A percentile compares a stretch with the other conserved stretches of the same genome.
phyloP scores from a whole-genome alignment of 257 asterid genomes.

The Thymus quinquecostatus region DNA sequence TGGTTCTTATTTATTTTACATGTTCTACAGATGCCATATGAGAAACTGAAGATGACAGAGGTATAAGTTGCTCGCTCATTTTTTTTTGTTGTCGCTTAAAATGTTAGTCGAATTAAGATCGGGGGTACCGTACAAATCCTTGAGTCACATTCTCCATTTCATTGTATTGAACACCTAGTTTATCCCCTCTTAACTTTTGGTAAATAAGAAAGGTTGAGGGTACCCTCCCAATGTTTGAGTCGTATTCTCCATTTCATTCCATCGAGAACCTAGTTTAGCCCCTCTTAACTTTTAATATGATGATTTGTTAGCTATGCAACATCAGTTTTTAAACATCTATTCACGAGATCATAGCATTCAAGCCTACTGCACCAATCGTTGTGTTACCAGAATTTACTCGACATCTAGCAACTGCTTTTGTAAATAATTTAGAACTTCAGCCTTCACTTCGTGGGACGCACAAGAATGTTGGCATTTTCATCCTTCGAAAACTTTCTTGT shows the following conservation, averaged over 20 bases:
- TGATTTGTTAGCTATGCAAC: neutral
- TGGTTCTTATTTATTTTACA: conserved; percentile 15
- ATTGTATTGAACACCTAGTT: neutral
- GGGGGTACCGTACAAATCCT: neutral
- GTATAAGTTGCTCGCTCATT: conserved; percentile 40
- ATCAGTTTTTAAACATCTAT: neutral
- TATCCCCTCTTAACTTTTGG: neutral
- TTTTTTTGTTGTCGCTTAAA: neutral
- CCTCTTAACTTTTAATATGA: neutral
- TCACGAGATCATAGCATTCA: neutral
- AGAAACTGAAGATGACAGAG: conserved; percentile 72
- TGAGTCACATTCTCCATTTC: neutral
- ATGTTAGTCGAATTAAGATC: neutral
- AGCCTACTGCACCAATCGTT: neutral
- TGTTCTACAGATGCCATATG: conserved; percentile 57
- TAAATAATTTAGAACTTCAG: neutral
- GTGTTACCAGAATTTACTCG: conserved; percentile 4
- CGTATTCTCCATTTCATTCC: neutral
- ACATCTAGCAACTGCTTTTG: neutral
- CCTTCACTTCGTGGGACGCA: neutral
- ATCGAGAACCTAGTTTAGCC: neutral
- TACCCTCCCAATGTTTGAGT: neutral
- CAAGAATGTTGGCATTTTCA: neutral
- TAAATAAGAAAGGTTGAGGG: neutral
- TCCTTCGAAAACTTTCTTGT: too few species aligned